Conservation (phyloP, 305 asterid species). For the Fraxinus greggii region DNA sequence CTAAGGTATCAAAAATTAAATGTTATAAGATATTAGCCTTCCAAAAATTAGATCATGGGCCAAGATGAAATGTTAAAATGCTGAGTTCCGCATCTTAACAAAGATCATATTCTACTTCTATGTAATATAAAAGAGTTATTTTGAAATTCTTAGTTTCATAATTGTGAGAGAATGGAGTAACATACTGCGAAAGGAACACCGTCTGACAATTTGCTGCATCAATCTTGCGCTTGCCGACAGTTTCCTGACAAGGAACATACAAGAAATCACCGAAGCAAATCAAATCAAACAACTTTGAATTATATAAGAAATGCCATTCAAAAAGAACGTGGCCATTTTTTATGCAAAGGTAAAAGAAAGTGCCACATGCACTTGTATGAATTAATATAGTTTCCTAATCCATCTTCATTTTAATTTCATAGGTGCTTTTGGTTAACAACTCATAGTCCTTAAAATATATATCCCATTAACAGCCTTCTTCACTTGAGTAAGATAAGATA, state of each 20-base stretch:
- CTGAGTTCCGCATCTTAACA: not conserved
- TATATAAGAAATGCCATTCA: not conserved
- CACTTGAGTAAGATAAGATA: not conserved
- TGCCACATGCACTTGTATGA: not conserved
- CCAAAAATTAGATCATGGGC: not conserved
- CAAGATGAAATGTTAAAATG: not conserved
- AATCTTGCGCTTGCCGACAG: constrained; percentile 67
- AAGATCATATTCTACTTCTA: not conserved
- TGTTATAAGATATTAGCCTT: not conserved
- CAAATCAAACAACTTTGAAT: constrained; percentile 7
- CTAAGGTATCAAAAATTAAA: not conserved
- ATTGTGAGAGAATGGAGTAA: constrained; percentile 5
- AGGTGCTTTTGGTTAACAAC: not conserved
- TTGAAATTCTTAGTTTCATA: not conserved
- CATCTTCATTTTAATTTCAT: not conserved
- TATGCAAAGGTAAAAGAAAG: not conserved
- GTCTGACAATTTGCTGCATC: constrained; percentile 93
- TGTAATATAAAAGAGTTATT: not conserved
- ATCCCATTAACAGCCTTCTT: not conserved
- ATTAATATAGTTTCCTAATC: not conserved
- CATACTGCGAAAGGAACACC: constrained; percentile 82
- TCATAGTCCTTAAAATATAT: not conserved
- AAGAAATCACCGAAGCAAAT: constrained; percentile 4
- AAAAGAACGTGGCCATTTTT: not conserved
- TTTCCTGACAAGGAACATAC: constrained; percentile 48